Evolutionary conservation across 1,284 basidiomycete species (phyloP).

Genomic region (Amylostereum areolatum): DNA sequence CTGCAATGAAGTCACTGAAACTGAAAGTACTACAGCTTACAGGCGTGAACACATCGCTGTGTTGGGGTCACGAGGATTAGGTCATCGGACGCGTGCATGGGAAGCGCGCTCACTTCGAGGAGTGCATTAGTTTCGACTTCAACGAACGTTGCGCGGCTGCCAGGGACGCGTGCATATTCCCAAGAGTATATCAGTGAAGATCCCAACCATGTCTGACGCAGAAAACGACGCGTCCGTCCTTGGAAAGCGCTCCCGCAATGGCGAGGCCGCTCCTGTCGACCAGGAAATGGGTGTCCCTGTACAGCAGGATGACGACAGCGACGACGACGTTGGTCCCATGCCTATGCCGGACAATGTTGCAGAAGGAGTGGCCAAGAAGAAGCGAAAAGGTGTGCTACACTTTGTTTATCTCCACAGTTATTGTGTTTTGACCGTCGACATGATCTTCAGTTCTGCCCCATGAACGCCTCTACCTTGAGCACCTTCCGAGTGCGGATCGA

Average conservation of each 20-base stretch:
- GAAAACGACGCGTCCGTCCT: constrained; percentile 41
- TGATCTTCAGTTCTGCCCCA: constrained; percentile 55
- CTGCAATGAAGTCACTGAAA: too few species aligned
- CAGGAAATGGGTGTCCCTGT: constrained; percentile 15
- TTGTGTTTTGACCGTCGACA: constrained; percentile 8
- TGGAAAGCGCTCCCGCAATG: constrained; percentile 57
- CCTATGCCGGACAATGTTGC: constrained; percentile 49
- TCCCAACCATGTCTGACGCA: constrained; percentile 29
- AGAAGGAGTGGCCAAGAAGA: constrained; percentile 49
- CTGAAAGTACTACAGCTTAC: too few species aligned
- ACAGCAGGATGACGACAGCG: constrained; percentile 41
- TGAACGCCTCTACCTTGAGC: constrained; percentile 84
- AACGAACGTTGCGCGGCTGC: too few species aligned
- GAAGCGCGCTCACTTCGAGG: too few species aligned
- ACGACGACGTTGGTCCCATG: constrained; percentile 76
- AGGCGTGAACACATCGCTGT: too few species aligned
- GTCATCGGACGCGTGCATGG: too few species aligned
- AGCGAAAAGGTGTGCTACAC: constrained; percentile 54
- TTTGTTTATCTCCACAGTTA: constrained; percentile 37
- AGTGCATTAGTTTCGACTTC: too few species aligned
- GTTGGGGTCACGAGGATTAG: too few species aligned
- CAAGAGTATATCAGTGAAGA: too few species aligned
- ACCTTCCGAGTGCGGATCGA: constrained; percentile 87
- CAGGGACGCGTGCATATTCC: too few species aligned
- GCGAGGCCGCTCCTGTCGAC: constrained; percentile 21